Evolutionary conservation across 2,329 filamentous ascomycete species (phyloP), one percentile per base, ranked within the genome.

Genomic region (Aspergillus bombycis): DNA sequence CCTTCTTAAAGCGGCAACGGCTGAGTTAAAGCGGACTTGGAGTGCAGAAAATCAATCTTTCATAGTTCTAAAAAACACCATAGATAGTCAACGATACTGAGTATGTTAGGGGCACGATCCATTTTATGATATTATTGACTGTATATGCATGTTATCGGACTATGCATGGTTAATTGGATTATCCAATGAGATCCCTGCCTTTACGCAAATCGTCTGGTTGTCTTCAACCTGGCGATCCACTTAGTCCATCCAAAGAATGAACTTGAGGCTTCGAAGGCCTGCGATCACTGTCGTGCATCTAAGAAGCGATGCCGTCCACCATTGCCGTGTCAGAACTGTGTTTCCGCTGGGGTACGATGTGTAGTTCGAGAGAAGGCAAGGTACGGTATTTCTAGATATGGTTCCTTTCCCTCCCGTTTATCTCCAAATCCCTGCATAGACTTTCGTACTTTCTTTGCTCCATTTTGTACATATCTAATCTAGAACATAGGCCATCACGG

Each of bases 361-460:
- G 26, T 55, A 55, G 52, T 55, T 38, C 32, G 52, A 14, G 52
- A 55, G n/a, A 55, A 55, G 21, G 52, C 52, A 41, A 55, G 52
- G 52, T 55, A 55, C 21, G 8, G 19, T 16, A 34, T 36, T n/a
- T 14, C 19, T 34, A n/a, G 38, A 41, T 12, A 14, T n/a, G 9
- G 19, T 16, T 54, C 5, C 30, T 23, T 54, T 21, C 30, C 9
- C 10, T 14, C 10, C n/a, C 19, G 19, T 21, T 34, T 50, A 28
- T 53, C 16, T n/a, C 9, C 9, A 4, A 34, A 32, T n/a, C 6
- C 9, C 14, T 36, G n/a, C 14, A 10, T 36, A 11, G 12, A 5
- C 3, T 2, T 5, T 10, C 12, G 23, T 28, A 14, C 21, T 50
- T 4, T 19, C n/a, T 50, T 30, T 7, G 3, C 14, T 50, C 30